phyloP scores from a whole-genome alignment of 2,329 filamentous ascomycete genomes.

The Fusarium sp. region DNA sequence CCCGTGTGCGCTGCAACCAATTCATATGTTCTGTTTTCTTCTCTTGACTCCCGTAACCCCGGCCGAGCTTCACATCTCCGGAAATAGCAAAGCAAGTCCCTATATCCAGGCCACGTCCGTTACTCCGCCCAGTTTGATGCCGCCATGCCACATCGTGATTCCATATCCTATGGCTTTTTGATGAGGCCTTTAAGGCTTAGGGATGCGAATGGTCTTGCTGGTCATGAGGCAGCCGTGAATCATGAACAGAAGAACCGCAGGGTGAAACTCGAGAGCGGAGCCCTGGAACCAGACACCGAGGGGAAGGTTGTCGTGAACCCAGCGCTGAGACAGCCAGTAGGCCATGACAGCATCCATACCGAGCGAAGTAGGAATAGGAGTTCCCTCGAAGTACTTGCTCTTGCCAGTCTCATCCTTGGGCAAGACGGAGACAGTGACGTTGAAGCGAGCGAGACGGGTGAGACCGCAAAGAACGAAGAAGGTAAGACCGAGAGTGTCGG shows the following conservation, averaged over 20 bases:
- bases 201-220: constrained; percentile 93
- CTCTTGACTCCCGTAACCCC: constrained; percentile 2
- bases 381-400: constrained; percentile 95
- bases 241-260: constrained; percentile 81
- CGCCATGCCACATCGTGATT: constrained; percentile 6
- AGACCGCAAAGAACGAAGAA: constrained; percentile 97
- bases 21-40: constrained; percentile 8
- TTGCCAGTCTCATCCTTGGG: constrained; percentile 94
- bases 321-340: constrained; percentile 85
- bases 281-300: constrained; percentile 75
- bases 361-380: constrained; percentile 91
- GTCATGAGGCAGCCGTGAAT: constrained; percentile 95
- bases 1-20: constrained; percentile 5
- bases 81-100: neutral
- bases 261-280: constrained; percentile 83
- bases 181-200: constrained; percentile 73
- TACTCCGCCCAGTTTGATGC: constrained; percentile 2
- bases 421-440: constrained; percentile 89
- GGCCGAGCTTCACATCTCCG: neutral
- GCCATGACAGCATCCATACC: constrained; percentile 86
- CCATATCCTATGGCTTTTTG: constrained; percentile 31
- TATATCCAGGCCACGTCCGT: constrained; percentile 2
- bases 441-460: constrained; percentile 94
- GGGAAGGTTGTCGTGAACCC: constrained; percentile 83
- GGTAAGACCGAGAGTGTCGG: constrained; percentile 82